Evolutionary conservation across 1,284 basidiomycete species (phyloP).

Genomic region (Megacollybia platyphylla): DNA sequence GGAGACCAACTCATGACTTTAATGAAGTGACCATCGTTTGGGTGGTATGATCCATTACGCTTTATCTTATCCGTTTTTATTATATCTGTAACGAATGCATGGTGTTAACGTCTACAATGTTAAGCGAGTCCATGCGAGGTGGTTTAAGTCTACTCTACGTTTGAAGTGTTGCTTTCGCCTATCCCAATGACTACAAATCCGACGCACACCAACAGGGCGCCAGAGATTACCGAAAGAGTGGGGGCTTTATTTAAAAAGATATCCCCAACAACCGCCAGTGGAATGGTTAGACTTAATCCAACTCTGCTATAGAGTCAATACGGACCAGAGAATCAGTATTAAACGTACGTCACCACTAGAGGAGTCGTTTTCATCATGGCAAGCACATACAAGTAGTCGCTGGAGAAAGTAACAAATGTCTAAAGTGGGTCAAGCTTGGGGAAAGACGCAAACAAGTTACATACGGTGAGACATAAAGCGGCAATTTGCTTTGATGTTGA

Average conservation of each 20-base stretch:
- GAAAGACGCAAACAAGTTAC: slow-evolving; percentile 12
- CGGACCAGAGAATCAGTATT: neutral
- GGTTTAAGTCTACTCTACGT: neutral
- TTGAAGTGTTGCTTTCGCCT: slow-evolving; percentile 28
- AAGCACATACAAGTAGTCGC: slow-evolving; percentile 79
- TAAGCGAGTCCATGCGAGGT: neutral
- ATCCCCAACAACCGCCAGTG: slow-evolving; percentile 77
- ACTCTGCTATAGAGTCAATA: slow-evolving; percentile 76
- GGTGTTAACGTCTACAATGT: neutral
- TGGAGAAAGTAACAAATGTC: slow-evolving; percentile 80
- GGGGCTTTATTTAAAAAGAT: slow-evolving; percentile 47
- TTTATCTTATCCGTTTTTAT: too few relatives aligned
- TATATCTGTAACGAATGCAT: neutral
- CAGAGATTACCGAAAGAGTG: slow-evolving; percentile 44
- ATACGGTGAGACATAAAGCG: slow-evolving; percentile 68
- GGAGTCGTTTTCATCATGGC: slow-evolving; percentile 85
- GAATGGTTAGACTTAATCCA: slow-evolving; percentile 92
- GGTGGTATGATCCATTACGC: slow-evolving; percentile 9
- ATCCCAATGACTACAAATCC: slow-evolving; percentile 60
- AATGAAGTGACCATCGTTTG: slow-evolving; percentile 56
- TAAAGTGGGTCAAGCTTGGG: slow-evolving; percentile 14
- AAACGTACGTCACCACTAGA: neutral
- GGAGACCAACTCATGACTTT: slow-evolving; percentile 29
- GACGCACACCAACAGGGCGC: slow-evolving; percentile 53
- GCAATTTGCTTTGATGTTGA: slow-evolving; percentile 41